Conservation (phyloP, 1,139 yeast species). For the Taphrina pruni region DNA sequence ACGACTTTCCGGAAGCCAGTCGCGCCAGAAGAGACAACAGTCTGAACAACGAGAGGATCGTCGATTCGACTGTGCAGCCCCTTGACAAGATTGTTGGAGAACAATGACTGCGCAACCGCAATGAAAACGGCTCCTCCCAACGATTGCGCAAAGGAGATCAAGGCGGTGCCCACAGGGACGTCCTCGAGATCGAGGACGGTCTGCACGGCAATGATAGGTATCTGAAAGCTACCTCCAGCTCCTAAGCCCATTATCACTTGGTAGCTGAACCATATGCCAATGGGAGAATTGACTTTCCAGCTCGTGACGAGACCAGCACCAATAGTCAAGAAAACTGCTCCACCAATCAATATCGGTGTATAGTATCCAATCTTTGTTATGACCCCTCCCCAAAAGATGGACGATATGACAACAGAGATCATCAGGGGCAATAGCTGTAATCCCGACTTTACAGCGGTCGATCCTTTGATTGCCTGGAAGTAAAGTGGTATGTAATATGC, state of each 20-base stretch:
- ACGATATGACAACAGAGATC: slow-evolving; percentile 60
- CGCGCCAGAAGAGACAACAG: slow-evolving; percentile 20
- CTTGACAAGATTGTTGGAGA: slow-evolving; percentile 34
- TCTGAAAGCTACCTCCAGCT: slow-evolving; percentile 62
- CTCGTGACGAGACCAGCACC: slow-evolving; percentile 63
- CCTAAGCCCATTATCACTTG: slow-evolving; percentile 63
- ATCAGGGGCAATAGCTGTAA: slow-evolving; percentile 63
- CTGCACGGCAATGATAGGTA: slow-evolving; percentile 52
- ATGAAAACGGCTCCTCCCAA: slow-evolving; percentile 42
- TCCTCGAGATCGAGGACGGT: slow-evolving; percentile 39
- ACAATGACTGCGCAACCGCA: slow-evolving; percentile 41
- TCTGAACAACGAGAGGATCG: slow-evolving; percentile 5
- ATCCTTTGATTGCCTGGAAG: slow-evolving; percentile 61
- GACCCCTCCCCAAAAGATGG: slow-evolving; percentile 58
- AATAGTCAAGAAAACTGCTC: slow-evolving; percentile 57
- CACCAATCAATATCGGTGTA: slow-evolving; percentile 58
- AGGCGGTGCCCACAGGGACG: slow-evolving; percentile 42
- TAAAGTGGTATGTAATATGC: slow-evolving; percentile 62
- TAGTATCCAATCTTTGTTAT: slow-evolving; percentile 59
- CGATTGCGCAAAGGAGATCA: slow-evolving; percentile 40
- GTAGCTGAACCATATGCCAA: slow-evolving; percentile 59
- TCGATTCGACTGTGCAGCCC: slow-evolving; percentile 16
- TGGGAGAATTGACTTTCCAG: slow-evolving; percentile 54
- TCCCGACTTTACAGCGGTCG: slow-evolving; percentile 64
- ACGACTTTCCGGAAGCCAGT: slow-evolving; percentile 28